phyloP scores from a whole-genome alignment of 139 green algal genomes.

The Picochlorum costavermella region DNA sequence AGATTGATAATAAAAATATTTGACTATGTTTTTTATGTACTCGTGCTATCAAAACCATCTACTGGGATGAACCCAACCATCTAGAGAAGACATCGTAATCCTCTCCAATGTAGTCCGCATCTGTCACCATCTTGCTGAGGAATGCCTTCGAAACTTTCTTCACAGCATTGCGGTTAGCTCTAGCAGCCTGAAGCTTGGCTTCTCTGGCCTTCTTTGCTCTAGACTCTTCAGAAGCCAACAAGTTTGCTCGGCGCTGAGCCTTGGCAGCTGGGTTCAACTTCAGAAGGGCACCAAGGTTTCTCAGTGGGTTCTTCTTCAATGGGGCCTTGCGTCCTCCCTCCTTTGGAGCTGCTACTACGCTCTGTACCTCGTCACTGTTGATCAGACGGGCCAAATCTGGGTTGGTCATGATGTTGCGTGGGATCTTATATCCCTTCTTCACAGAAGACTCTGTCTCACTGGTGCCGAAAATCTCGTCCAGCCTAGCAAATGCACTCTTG shows the following conservation, averaged over 20 bases:
- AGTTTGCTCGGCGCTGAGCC: constrained; percentile 46
- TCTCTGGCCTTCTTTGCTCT: constrained; percentile 33
- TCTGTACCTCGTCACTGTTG: constrained; percentile 95
- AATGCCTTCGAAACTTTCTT: constrained; percentile 50
- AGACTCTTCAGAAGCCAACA: constrained; percentile 37
- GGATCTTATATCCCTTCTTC: constrained; percentile 97
- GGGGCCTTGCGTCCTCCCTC: constrained; percentile 29
- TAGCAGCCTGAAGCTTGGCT: constrained; percentile 36
- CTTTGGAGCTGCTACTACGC: constrained; percentile 59
- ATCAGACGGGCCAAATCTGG: constrained; percentile 90
- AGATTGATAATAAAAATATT: no score
- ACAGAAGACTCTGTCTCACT: constrained; percentile 43
- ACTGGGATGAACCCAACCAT: constrained; percentile 50
- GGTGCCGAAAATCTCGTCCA: constrained; percentile 87
- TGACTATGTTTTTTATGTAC: no score
- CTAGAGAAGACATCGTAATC: constrained; percentile 85
- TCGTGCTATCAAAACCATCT: not conserved
- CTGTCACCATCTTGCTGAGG: constrained; percentile 61
- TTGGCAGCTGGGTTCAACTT: constrained; percentile 97
- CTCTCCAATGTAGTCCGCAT: constrained; percentile 79
- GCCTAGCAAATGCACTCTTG: constrained; percentile 86
- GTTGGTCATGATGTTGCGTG: constrained; percentile 82
- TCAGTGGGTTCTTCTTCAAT: constrained; percentile 98
- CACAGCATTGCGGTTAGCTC: constrained; percentile 22
- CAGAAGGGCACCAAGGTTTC: constrained; percentile 90